Evolutionary conservation across 2,329 filamentous ascomycete species (phyloP).

Genomic region (Shiraia bambusicola): DNA sequence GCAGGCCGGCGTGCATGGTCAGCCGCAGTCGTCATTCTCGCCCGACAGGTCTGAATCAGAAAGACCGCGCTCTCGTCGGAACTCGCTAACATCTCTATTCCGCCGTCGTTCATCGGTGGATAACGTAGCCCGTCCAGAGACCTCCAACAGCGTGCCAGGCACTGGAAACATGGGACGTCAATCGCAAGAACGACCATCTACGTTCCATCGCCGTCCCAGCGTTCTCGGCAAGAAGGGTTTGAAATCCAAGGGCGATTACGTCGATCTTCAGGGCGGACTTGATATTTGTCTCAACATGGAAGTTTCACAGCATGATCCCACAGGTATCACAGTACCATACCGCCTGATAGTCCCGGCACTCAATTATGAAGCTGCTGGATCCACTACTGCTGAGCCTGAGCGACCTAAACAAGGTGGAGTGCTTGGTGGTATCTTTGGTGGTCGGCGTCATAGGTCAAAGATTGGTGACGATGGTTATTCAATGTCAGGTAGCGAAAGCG

Average conservation of each 20-base stretch:
- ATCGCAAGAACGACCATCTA: slow-evolving; percentile 38
- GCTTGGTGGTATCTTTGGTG: slow-evolving; percentile 30
- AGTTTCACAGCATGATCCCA: slow-evolving; percentile 79
- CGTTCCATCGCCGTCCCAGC: slow-evolving; percentile 50
- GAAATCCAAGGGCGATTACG: slow-evolving; percentile 37
- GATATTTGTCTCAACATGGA: slow-evolving; percentile 90
- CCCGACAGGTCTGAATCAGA: slow-evolving; percentile 34
- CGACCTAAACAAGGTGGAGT: slow-evolving; percentile 31
- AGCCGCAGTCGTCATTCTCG: slow-evolving; percentile 41
- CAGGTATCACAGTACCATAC: slow-evolving; percentile 86
- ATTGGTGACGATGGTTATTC: slow-evolving; percentile 40
- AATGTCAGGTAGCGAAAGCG: slow-evolving; percentile 27
- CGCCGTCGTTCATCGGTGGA: slow-evolving; percentile 38
- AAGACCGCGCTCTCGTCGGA: slow-evolving; percentile 36
- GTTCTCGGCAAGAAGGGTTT: slow-evolving; percentile 45
- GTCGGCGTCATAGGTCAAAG: slow-evolving; percentile 21
- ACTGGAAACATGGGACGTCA: slow-evolving; percentile 14
- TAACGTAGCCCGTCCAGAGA: slow-evolving; percentile 23
- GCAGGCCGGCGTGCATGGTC: slow-evolving; percentile 21
- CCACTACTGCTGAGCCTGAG: slow-evolving; percentile 18
- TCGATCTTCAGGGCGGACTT: slow-evolving; percentile 80
- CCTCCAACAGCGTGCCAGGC: slow-evolving; percentile 27
- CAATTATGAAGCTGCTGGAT: slow-evolving; percentile 43
- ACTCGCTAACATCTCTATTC: slow-evolving; percentile 39
- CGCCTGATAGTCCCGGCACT: slow-evolving; percentile 80